Conservation (phyloP, 208 protist genomes). For the Porcisia deanei region DNA sequence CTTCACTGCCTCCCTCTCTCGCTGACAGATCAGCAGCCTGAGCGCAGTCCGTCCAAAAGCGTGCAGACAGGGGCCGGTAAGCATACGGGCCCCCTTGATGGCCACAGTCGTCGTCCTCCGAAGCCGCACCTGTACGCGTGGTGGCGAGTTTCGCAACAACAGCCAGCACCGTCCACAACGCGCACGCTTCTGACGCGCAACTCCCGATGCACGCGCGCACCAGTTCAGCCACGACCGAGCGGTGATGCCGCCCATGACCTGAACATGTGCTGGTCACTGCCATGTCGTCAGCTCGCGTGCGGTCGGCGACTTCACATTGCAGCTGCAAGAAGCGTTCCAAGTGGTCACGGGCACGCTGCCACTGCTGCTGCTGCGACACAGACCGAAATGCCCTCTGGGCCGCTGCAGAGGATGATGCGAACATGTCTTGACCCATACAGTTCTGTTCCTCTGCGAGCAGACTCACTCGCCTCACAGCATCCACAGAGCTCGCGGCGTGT, state of each 20-base stretch:
- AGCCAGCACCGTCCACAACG: slow-evolving; percentile 27
- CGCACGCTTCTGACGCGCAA: slow-evolving; percentile 10
- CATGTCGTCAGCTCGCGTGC: background rate
- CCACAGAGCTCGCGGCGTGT: slow-evolving; percentile 31
- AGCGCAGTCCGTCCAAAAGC: background rate
- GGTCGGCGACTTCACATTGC: background rate
- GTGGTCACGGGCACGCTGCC: background rate
- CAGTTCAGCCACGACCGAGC: background rate
- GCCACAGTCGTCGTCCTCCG: no score
- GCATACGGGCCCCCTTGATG: background rate
- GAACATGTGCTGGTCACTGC: background rate
- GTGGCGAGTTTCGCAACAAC: background rate
- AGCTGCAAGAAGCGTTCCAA: slow-evolving; percentile 5
- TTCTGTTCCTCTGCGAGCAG: slow-evolving; percentile 47
- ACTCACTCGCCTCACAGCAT: slow-evolving; percentile 42
- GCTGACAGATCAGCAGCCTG: background rate
- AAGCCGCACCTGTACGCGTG: background rate
- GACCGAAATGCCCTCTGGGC: slow-evolving; percentile 15
- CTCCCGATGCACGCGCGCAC: slow-evolving; percentile 9
- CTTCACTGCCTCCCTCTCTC: background rate
- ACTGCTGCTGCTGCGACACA: slow-evolving; percentile 6
- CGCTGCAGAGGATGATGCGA: background rate
- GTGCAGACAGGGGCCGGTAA: background rate
- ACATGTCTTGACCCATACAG: background rate
- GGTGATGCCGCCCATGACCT: background rate